These are phyloP conservation scores for Lactifluus hygrophoroides DNA, from an alignment of 768 basidiomycete species.

Conservation along the genomic window DNA sequence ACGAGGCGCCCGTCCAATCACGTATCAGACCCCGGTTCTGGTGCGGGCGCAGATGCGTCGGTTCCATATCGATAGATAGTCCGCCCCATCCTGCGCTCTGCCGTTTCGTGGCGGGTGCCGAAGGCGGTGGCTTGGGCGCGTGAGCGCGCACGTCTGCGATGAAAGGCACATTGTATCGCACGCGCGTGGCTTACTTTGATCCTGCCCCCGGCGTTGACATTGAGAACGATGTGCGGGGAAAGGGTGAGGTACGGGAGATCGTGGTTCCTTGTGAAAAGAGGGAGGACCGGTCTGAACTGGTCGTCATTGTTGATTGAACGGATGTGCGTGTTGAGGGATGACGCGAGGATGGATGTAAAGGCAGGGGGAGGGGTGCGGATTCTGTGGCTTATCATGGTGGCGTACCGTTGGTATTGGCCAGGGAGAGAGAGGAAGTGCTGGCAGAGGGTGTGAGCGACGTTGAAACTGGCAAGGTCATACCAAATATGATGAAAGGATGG, in stretches of 20 bases:
- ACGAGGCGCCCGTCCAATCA: slow-evolving; percentile 46
- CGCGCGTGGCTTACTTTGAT: slow-evolving; percentile 20
- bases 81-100: slow-evolving; percentile 65
- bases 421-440: slow-evolving; percentile 1
- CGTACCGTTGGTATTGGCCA: slow-evolving; percentile 1
- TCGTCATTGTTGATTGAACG: slow-evolving; percentile 26
- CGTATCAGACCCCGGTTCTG: slow-evolving; percentile 32
- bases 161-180: slow-evolving; percentile 28
- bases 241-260: slow-evolving; percentile 34
- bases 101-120: slow-evolving; percentile 34
- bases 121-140: slow-evolving; percentile 26
- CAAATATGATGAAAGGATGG: slow-evolving; percentile 35
- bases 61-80: slow-evolving; percentile 53
- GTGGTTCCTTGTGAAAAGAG: slow-evolving; percentile 39
- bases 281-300: slow-evolving; percentile 18
- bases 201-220: background rate
- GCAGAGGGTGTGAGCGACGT: background rate
- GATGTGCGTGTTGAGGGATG: slow-evolving; percentile 28
- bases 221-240: slow-evolving; percentile 17
- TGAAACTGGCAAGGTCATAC: slow-evolving; percentile 26
- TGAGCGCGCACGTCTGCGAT: slow-evolving; percentile 19
- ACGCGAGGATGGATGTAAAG: slow-evolving; percentile 10
- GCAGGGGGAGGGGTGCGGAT: background rate
- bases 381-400: background rate
- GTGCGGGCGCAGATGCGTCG: slow-evolving; percentile 27